Base-by-base conservation (phyloP, 768 basidiomycete genomes). In the Clitopilus passeckerianus region DNA sequence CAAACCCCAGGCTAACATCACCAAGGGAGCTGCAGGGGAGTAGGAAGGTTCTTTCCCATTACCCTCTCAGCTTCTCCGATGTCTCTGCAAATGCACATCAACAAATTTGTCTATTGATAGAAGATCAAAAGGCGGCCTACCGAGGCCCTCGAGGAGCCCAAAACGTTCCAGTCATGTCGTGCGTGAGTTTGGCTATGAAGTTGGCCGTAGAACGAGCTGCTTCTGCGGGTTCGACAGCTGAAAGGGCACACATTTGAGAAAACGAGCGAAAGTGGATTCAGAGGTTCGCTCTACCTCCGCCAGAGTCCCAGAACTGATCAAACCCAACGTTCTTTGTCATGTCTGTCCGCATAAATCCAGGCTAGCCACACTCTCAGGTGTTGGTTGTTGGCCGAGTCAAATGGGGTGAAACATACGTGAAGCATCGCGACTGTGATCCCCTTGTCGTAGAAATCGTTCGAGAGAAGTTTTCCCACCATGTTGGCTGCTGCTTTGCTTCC, bases 321-420 rank as follows among this genome's bases (percentile, higher is more conserved):
- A 74, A 77, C 0, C 79, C 78, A 10, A 78, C 78, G 37, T 66
- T 65, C 59, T 74, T 76, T 15, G 79, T 80, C 79, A 77, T 74
- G 50, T 78, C 76, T 0, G 77, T 80, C 60, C 72, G 74, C 71
- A 81, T 73, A 65, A 81, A 82, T 0, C 80, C 78, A 20, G 79
- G 79, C 77, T 80, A 58, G 24, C 9, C 37, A 4, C 34, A 46
- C 10, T 44, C 12, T 44, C 20, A 50, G 46, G 18, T 41, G 3
- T 9, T 15, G n/a, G 3, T 41, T 41, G 14, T 41, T 15, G 10
- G 30, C 16, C 30, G 6, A 15, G 24, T n/a, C 23, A 20, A 18
- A 41, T 5, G 34, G n/a, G 2, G 16, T 53, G 5, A 44, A 0
- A 72, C 77, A 59, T 35, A 79, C 78, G 65, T 80, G 78, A 35